These are phyloP conservation scores for Sporobolomyces phaffii DNA, from an alignment of 768 basidiomycete genomes.

Conservation along the genomic window DNA sequence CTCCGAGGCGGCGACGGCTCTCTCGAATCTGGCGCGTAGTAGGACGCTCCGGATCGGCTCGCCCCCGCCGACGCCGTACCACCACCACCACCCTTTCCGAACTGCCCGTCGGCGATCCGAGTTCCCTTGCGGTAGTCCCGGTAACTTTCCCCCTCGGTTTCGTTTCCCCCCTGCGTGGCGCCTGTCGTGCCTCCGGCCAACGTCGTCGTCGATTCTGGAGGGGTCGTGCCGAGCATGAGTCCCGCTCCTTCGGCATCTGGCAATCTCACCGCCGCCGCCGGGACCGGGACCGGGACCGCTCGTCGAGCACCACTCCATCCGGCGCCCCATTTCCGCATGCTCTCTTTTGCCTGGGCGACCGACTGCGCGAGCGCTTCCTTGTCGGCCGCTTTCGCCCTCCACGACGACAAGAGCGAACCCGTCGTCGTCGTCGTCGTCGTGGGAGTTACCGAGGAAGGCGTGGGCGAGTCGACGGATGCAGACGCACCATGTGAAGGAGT, in stretches of 20 bases:
- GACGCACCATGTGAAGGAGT: constrained; percentile 9
- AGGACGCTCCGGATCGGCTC: too few species aligned
- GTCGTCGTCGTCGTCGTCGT: background rate
- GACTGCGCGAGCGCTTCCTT: constrained; percentile 79
- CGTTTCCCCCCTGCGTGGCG: background rate
- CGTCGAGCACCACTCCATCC: constrained; percentile 61
- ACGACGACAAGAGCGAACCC: constrained; percentile 62
- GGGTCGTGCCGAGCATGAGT: background rate
- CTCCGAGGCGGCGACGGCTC: background rate
- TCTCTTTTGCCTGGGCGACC: constrained; percentile 61
- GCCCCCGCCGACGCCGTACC: too few species aligned
- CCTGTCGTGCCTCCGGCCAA: background rate
- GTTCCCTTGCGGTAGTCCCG: constrained; percentile 1
- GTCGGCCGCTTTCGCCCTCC: constrained; percentile 60
- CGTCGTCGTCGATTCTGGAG: too few species aligned
- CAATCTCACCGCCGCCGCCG: constrained; percentile 4
- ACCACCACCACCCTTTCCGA: background rate
- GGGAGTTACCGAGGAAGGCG: too few species aligned
- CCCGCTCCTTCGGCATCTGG: background rate
- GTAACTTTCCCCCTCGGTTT: background rate
- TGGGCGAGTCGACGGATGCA: constrained; percentile 14
- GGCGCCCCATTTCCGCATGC: constrained; percentile 85
- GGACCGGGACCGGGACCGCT: too few species aligned
- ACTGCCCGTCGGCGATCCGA: background rate
- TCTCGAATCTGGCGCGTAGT: background rate